Base-by-base conservation (phyloP, 495 filamentous ascomycete species). In the Neurospora sp. region DNA sequence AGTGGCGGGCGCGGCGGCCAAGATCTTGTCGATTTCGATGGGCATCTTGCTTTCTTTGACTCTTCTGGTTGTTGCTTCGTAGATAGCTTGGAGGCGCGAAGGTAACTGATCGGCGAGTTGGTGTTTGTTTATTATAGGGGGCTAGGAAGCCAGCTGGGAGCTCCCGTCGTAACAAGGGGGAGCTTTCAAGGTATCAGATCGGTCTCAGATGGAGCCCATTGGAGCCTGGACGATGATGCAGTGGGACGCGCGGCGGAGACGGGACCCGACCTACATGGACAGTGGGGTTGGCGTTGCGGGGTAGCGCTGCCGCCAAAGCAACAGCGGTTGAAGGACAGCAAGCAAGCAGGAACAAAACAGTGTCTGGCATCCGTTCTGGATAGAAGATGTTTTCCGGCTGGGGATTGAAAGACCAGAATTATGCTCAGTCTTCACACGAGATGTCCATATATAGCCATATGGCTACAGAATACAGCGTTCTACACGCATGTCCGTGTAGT, bases 1-100 rank as follows among this genome's bases (percentile, higher is more conserved):
- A 18, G 95, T 98, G 70, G 90, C 89, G 74, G 96, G 96, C 76
- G 83, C 79, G 37, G 86, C 86, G 31, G 86, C 86, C 39, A 88
- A 79, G 74, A 88, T 89, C 79, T 87, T 86, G 71, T 87, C 83
- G 75, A 87, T 82, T 35, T 81, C 80, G 78, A 89, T 84, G 27
- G 86, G 86, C 85, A 88, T 88, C 20, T 39, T 79, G 54, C 46
- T 10, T 66, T 38, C 37, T 23, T 39, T 69, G 70, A 31, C 27
- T n/a, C 40, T 70, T 70, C 41, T 38, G 40, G 5, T 23, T 40
- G 38, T 23, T 10, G 39, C 14, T 23, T 41, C 37, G 31, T 69
- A 39, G 38, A 69, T 76, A 70, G 71, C 76, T 59, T 66, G 62
- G 70, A 72, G 74, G 1, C 69, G 72, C 59, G 54, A 62, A 62